Conservation (phyloP, 805 yeast species). For the Schwanniomyces occidentalis region DNA sequence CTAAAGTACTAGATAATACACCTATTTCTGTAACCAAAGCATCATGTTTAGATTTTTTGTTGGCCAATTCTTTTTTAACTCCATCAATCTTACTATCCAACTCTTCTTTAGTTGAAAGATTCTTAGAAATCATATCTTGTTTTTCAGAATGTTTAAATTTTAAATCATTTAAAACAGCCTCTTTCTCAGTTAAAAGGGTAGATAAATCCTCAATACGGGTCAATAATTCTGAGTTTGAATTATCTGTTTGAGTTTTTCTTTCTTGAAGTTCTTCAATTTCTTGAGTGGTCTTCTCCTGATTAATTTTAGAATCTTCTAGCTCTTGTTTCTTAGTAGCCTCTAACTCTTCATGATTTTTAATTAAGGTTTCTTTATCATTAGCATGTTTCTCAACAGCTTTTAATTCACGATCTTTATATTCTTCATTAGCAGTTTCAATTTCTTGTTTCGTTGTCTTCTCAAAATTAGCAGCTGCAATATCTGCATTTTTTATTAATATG, state of each 20-base stretch:
- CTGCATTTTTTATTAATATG: slow-evolving; percentile 25
- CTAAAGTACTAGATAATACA: slow-evolving; percentile 41
- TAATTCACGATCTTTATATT: slow-evolving; percentile 46
- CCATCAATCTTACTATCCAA: slow-evolving; percentile 38
- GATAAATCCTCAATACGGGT: slow-evolving; percentile 44
- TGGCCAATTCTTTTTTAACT: slow-evolving; percentile 35
- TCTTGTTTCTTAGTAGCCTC: slow-evolving; percentile 46
- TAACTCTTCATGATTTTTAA: slow-evolving; percentile 45
- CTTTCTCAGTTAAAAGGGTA: slow-evolving; percentile 42
- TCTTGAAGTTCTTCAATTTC: slow-evolving; percentile 47
- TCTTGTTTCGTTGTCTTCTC: slow-evolving; percentile 41
- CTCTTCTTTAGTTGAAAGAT: slow-evolving; percentile 40
- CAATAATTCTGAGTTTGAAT: slow-evolving; percentile 37
- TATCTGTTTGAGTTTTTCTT: slow-evolving; percentile 41
- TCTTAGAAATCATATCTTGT: slow-evolving; percentile 25
- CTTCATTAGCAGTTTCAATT: slow-evolving; percentile 46
- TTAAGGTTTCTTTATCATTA: slow-evolving; percentile 42
- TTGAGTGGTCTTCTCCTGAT: slow-evolving; percentile 43
- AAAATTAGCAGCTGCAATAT: slow-evolving; percentile 35
- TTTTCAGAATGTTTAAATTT: slow-evolving; percentile 32
- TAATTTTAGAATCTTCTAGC: slow-evolving; percentile 40
- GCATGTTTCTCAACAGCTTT: slow-evolving; percentile 48
- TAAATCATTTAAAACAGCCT: slow-evolving; percentile 29
- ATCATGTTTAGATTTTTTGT: slow-evolving; percentile 37
- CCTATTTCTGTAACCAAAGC: slow-evolving; percentile 45